These are phyloP conservation scores for Rhizopus stolonifer DNA, from an alignment of 371 early-diverging fungal species.

Conservation along the genomic window DNA sequence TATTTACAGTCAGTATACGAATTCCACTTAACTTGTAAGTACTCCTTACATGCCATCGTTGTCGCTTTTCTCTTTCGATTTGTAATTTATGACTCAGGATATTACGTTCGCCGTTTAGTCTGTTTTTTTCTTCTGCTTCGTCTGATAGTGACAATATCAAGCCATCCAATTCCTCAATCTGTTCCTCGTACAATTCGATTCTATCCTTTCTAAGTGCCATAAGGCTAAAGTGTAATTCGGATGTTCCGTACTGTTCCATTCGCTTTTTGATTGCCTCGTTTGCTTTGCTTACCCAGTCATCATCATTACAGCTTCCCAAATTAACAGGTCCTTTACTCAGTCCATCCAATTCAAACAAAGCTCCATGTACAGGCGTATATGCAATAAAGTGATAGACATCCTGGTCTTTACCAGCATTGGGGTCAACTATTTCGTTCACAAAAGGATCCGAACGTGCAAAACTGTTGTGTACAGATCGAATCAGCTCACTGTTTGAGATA, in stretches of 20 bases:
- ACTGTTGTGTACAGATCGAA: slow-evolving; percentile 83
- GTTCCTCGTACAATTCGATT: slow-evolving; percentile 52
- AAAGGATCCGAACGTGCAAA: slow-evolving; percentile 82
- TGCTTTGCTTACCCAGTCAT: slow-evolving; percentile 71
- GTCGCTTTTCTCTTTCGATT: slow-evolving; percentile 49
- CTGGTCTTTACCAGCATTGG: slow-evolving; percentile 63
- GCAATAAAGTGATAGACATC: slow-evolving; percentile 89
- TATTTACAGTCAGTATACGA: too few relatives aligned
- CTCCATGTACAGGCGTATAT: slow-evolving; percentile 79
- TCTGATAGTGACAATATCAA: slow-evolving; percentile 43
- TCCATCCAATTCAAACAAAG: slow-evolving; percentile 88
- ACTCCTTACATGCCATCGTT: slow-evolving; percentile 48
- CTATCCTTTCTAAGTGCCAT: slow-evolving; percentile 82
- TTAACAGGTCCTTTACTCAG: slow-evolving; percentile 71
- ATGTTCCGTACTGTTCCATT: slow-evolving; percentile 63
- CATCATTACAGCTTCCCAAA: slow-evolving; percentile 60
- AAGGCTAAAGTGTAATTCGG: slow-evolving; percentile 84
- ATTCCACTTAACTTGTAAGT: too few relatives aligned
- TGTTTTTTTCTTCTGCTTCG: slow-evolving; percentile 33
- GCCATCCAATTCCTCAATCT: slow-evolving; percentile 52
- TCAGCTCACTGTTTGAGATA: slow-evolving; percentile 77
- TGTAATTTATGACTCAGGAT: slow-evolving; percentile 45
- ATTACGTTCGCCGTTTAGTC: slow-evolving; percentile 28
- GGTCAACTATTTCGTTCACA: slow-evolving; percentile 64
- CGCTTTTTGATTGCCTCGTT: slow-evolving; percentile 70